Evolutionary conservation across 2,329 filamentous ascomycete genomes (phyloP), one percentile per base, ranked within the genome.

Genomic region (Xylariaceae sp.): DNA sequence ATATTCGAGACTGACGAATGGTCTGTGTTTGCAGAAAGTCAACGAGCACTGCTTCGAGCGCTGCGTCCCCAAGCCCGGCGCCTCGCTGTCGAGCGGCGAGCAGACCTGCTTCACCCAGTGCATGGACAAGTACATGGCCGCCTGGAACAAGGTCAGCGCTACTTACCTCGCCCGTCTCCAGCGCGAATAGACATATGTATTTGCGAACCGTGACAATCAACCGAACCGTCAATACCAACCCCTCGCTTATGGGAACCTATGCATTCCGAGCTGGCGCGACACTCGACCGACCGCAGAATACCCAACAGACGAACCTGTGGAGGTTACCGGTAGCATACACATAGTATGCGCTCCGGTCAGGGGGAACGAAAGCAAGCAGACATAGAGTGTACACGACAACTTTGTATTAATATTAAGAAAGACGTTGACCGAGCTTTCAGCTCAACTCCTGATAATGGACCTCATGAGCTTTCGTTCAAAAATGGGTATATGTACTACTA

Each of bases 71-170:
- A 86, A 87, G 70, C 87, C 89, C 56, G 86, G 88, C 59, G 73
- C 80, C 53, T 85, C 83, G 56, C 76, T 92, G 58, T 87, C 86
- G 53, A 83, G 80, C 74, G 75, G 81, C 74, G 89, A 93, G 73
- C 79, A 85, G 71, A 79, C 82, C 18, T 93, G 89, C 77, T 81
- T 89, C 70, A 89, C 82, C 17, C 80, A 82, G 62, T 93, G 89
- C 78, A 89, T 92, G 84, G 88, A 92, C 69, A 92, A 92, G 75
- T 93, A 92, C 80, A 90, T 92, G 80, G 77, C 81, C 37, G 82
- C 88, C 9, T 93, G 89, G 89, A 92, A 92, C 76, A 77, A 82
- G 64, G 86, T 90, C 70, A 88, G 86, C 77, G 74, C 80, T 52
- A 80, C 86, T 47, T 91, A 90, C 73, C 83, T 90, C 69, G 74